phyloP scores from a whole-genome alignment of 352 stramenopile genomes.

The Phytophthora brassicae region DNA sequence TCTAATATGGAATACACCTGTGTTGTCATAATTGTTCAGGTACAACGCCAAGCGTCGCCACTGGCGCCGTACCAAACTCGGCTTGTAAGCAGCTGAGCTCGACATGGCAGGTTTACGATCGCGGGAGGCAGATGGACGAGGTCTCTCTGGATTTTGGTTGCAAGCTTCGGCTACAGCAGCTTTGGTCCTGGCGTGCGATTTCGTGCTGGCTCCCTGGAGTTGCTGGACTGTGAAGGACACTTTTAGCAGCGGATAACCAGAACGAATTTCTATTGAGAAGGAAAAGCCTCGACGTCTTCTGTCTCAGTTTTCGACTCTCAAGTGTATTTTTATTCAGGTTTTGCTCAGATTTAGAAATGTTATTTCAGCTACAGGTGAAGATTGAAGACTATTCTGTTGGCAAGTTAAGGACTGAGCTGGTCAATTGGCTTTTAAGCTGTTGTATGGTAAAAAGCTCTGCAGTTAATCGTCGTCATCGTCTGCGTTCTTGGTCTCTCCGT shows the following conservation, averaged over 20 bases:
- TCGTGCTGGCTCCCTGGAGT: slow-evolving; percentile 23
- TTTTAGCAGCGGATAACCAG: slow-evolving; percentile 39
- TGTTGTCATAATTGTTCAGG: slow-evolving; percentile 40
- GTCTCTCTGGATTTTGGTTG: slow-evolving; percentile 19
- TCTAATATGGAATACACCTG: background rate
- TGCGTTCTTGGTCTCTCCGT: slow-evolving; percentile 53
- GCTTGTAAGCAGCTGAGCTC: slow-evolving; percentile 93
- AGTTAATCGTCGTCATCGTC: slow-evolving; percentile 50
- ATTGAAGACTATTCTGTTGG: too few species aligned
- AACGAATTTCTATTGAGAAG: slow-evolving; percentile 42
- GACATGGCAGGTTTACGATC: slow-evolving; percentile 26
- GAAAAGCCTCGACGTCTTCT: slow-evolving; percentile 4
- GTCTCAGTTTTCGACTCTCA: too few species aligned
- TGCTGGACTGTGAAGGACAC: slow-evolving; percentile 22
- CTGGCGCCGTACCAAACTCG: slow-evolving; percentile 99
- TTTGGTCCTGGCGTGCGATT: slow-evolving; percentile 19
- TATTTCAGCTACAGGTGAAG: too few species aligned
- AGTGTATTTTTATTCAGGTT: too few species aligned
- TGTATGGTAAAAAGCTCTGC: background rate
- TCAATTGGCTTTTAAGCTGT: background rate
- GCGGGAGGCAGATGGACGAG: slow-evolving; percentile 21
- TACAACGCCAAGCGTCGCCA: slow-evolving; percentile 99
- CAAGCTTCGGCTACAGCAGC: background rate
- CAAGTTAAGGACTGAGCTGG: background rate
- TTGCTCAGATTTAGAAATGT: too few species aligned